These are phyloP conservation scores for Tanacetum coccineum DNA, from an alignment of 129 eudicot genomes.

Conservation along the genomic window DNA sequence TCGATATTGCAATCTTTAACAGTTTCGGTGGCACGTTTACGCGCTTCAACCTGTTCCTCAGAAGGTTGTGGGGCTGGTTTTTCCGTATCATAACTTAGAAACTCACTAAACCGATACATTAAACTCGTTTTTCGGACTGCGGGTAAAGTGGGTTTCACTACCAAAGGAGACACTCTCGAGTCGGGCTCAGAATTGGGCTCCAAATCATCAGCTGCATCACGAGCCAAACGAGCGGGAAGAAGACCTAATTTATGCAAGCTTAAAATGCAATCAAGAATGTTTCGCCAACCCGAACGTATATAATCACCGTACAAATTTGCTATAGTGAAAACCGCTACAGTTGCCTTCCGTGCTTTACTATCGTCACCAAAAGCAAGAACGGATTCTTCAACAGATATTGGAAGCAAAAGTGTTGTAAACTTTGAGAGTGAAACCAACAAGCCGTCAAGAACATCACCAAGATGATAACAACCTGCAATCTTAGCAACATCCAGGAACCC, in stretches of 20 bases:
- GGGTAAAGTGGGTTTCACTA: constrained; percentile 32
- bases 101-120: constrained; percentile 75
- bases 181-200: constrained; percentile 45
- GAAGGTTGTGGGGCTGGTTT: constrained; percentile 75
- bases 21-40: constrained; percentile 56
- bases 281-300: constrained; percentile 78
- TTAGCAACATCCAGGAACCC: constrained; percentile 67
- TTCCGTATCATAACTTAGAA: constrained; percentile 64
- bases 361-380: constrained; percentile 61
- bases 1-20: constrained; percentile 71
- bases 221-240: constrained; percentile 62
- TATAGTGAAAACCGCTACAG: constrained; percentile 63
- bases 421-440: constrained; percentile 73
- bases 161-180: constrained; percentile 32
- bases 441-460: constrained; percentile 64
- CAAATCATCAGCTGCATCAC: constrained; percentile 67
- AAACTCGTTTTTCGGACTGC: constrained; percentile 53
- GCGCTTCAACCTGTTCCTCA: constrained; percentile 71
- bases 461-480: constrained; percentile 64
- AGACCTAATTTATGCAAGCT: constrained; percentile 75
- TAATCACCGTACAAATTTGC: constrained; percentile 69
- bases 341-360: constrained; percentile 61
- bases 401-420: constrained; percentile 57
- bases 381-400: constrained; percentile 56
- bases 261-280: constrained; percentile 68